A percentile compares a stretch with the other conserved stretches of the same genome.
Evolutionary conservation across 2,329 filamentous ascomycete genomes (phyloP).

Genomic region (Xylariaceae sp.): DNA sequence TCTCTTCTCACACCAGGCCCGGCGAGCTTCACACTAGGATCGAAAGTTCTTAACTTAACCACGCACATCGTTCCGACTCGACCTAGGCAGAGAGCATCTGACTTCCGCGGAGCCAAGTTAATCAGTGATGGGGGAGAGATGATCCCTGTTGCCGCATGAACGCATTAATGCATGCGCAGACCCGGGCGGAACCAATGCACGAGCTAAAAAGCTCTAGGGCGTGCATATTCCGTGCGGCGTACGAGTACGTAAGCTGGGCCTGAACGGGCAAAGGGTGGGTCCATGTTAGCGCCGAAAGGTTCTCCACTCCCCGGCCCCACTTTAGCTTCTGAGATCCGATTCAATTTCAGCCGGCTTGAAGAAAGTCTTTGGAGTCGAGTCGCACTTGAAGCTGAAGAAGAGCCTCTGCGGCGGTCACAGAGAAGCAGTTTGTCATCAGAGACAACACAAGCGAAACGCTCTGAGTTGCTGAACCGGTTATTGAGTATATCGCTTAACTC

Average conservation of each 20-base stretch:
- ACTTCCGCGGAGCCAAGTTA: neutral
- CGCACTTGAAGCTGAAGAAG: too few relatives aligned
- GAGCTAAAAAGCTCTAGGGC: neutral
- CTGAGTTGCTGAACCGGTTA: neutral
- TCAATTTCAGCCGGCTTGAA: too few relatives aligned
- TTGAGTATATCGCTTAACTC: neutral
- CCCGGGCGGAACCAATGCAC: neutral
- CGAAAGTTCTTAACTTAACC: too few relatives aligned
- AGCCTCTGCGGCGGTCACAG: neutral
- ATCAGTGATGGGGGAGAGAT: neutral
- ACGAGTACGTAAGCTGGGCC: neutral
- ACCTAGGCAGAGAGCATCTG: neutral
- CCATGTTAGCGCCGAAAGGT: neutral
- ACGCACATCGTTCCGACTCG: neutral
- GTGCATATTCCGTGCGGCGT: neutral
- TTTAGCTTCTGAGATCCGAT: too few relatives aligned
- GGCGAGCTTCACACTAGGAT: too few relatives aligned
- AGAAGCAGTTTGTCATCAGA: neutral
- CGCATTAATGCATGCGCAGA: neutral
- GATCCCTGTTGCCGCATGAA: neutral
- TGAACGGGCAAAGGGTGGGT: neutral
- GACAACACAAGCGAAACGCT: neutral
- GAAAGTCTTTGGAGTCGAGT: too few relatives aligned
- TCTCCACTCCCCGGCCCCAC: neutral
- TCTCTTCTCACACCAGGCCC: too few relatives aligned